Evolutionary conservation across 768 basidiomycete species (phyloP).

Genomic region (Termitomyces sp.): DNA sequence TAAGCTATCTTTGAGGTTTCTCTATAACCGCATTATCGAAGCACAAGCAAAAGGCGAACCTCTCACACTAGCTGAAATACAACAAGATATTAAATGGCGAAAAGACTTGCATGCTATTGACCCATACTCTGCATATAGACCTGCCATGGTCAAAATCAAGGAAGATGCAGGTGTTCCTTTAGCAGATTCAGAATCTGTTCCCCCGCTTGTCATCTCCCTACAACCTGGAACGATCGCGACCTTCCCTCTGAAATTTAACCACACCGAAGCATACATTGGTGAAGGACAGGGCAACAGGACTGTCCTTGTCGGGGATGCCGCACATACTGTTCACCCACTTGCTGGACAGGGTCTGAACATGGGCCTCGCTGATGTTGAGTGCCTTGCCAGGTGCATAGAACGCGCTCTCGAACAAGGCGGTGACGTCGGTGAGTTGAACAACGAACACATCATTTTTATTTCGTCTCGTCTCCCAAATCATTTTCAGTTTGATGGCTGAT

Average conservation of each 20-base stretch:
- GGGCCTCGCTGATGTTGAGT: slow-evolving; percentile 80
- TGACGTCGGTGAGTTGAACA: too few species aligned
- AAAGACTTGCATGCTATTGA: slow-evolving; percentile 68
- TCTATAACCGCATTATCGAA: slow-evolving; percentile 58
- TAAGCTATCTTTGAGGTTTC: slow-evolving; percentile 61
- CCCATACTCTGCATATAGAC: slow-evolving; percentile 57
- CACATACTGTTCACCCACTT: slow-evolving; percentile 91
- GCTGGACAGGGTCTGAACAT: slow-evolving; percentile 96
- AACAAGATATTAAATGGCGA: slow-evolving; percentile 64
- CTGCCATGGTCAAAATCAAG: slow-evolving; percentile 26
- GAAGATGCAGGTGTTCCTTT: slow-evolving; percentile 48
- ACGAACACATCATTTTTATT: too few species aligned
- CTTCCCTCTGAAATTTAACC: slow-evolving; percentile 85
- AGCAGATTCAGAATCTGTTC: slow-evolving; percentile 54
- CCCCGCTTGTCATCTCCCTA: slow-evolving; percentile 68
- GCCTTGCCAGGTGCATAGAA: slow-evolving; percentile 62
- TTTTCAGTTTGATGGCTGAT: too few species aligned
- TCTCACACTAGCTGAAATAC: slow-evolving; percentile 44
- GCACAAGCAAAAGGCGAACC: slow-evolving; percentile 37
- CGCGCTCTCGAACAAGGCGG: slow-evolving; percentile 51
- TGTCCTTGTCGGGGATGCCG: slow-evolving; percentile 92
- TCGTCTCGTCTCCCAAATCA: too few species aligned
- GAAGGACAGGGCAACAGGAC: slow-evolving; percentile 62
- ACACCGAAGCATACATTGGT: slow-evolving; percentile 84
- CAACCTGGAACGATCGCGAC: slow-evolving; percentile 75